Percentiles rank a stretch among this genome's conserved stretches.
These are phyloP conservation scores for Barnettozyma californica DNA, from an alignment of 805 yeast genomes.

Conservation along the genomic window DNA sequence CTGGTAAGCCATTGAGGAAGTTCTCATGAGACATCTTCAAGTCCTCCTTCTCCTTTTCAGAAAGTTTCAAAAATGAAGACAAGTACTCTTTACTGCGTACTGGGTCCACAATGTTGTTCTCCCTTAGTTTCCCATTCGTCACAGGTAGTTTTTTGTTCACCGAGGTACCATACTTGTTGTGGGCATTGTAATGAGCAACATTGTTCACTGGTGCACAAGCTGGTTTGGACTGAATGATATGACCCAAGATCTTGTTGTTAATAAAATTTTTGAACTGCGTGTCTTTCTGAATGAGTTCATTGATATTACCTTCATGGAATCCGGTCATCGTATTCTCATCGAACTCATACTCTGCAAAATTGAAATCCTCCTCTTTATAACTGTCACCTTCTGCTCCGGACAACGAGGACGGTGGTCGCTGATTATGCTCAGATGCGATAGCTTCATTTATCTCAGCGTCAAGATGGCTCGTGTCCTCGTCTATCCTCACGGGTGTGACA, in stretches of 20 bases:
- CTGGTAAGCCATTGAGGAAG: slow-evolving; percentile 32
- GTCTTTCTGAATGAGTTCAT: slow-evolving; percentile 10
- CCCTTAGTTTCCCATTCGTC: slow-evolving; percentile 21
- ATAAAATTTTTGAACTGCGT: slow-evolving; percentile 15
- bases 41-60: slow-evolving; percentile 12
- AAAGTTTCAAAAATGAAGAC: slow-evolving; percentile 14
- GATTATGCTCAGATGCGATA: background rate
- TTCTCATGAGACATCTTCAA: slow-evolving; percentile 18
- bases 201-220: slow-evolving; percentile 17
- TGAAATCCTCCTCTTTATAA: background rate
- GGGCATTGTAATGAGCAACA: slow-evolving; percentile 18
- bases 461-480: background rate
- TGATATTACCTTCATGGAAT: slow-evolving; percentile 9
- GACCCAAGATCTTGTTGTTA: slow-evolving; percentile 13
- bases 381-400: background rate
- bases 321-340: background rate
- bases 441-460: background rate
- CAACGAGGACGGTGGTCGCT: background rate
- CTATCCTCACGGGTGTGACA: background rate
- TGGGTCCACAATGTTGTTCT: slow-evolving; percentile 21
- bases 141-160: slow-evolving; percentile 22
- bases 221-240: slow-evolving; percentile 17
- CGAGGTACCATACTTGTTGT: slow-evolving; percentile 12
- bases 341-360: slow-evolving; percentile 10
- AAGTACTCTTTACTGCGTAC: slow-evolving; percentile 22